Conservation (phyloP, 257 asterid genomes). For the Cynanchum wilfordii region DNA sequence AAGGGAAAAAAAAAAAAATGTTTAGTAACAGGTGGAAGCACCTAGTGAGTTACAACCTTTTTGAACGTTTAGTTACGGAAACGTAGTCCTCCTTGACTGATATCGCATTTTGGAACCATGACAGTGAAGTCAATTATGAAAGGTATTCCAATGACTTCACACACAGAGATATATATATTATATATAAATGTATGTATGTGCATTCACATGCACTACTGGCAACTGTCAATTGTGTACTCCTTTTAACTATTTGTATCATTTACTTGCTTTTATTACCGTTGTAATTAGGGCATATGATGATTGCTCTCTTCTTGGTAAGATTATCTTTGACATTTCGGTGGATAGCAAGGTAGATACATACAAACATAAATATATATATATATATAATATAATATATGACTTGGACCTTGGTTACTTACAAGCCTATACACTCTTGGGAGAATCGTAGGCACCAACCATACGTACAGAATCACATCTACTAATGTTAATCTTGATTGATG, state of each 20-base stretch:
- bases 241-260: not conserved
- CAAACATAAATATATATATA: too few species aligned
- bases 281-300: conserved; percentile 8
- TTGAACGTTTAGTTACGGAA: too few species aligned
- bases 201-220: not conserved
- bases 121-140: conserved; percentile 12
- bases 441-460: not conserved
- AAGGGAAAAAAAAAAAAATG: too few species aligned
- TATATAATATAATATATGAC: not conserved
- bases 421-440: not conserved
- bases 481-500: not conserved
- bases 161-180: not conserved
- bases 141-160: not conserved
- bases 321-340: conserved; percentile 18
- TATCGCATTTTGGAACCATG: not conserved
- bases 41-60: too few species aligned
- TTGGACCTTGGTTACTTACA: not conserved
- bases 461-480: not conserved
- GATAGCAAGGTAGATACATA: conserved; percentile 1
- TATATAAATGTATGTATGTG: not conserved
- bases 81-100: not conserved
- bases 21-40: too few species aligned
- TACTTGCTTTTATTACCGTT: conserved; percentile 1
- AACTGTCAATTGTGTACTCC: not conserved
- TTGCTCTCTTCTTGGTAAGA: not conserved